Conservation (phyloP, 768 basidiomycete species). For the Lactarius sp. region DNA sequence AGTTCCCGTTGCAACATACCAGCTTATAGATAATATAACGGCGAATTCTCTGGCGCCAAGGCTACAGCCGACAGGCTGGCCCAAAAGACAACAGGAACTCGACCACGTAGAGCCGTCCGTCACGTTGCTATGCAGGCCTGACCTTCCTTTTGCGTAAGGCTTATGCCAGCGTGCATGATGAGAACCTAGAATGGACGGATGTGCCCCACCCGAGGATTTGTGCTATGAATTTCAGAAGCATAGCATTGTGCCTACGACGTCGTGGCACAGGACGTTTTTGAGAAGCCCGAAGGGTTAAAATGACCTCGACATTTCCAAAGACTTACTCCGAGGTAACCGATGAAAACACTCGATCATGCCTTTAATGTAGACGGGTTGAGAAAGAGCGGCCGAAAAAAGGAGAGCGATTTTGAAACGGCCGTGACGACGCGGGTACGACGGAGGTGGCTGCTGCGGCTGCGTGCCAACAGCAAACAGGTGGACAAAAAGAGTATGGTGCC, state of each 20-base stretch:
- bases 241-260: constrained; percentile 18
- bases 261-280: constrained; percentile 18
- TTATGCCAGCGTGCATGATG: constrained; percentile 22
- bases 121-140: constrained; percentile 21
- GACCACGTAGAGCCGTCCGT: constrained; percentile 24
- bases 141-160: constrained; percentile 22
- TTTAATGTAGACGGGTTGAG: constrained; percentile 24
- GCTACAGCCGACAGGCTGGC: constrained; percentile 4
- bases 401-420: constrained; percentile 13
- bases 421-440: not conserved
- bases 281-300: constrained; percentile 10
- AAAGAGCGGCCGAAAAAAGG: constrained; percentile 21
- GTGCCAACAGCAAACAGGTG: constrained; percentile 17
- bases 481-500: constrained; percentile 9
- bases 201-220: constrained; percentile 22
- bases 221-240: constrained; percentile 23
- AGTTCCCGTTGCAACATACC: constrained; percentile 13
- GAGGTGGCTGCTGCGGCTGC: constrained; percentile 1
- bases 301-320: constrained; percentile 19
- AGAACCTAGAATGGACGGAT: constrained; percentile 14
- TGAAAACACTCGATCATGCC: constrained; percentile 20
- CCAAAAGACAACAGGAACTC: constrained; percentile 11
- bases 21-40: constrained; percentile 18
- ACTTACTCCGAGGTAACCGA: constrained; percentile 21
- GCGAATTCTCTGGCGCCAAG: constrained; percentile 13